Percentiles rank a stretch among this genome's conserved stretches.
Conservation (phyloP, 306 rosid genomes). For the Sicyos baderoa region DNA sequence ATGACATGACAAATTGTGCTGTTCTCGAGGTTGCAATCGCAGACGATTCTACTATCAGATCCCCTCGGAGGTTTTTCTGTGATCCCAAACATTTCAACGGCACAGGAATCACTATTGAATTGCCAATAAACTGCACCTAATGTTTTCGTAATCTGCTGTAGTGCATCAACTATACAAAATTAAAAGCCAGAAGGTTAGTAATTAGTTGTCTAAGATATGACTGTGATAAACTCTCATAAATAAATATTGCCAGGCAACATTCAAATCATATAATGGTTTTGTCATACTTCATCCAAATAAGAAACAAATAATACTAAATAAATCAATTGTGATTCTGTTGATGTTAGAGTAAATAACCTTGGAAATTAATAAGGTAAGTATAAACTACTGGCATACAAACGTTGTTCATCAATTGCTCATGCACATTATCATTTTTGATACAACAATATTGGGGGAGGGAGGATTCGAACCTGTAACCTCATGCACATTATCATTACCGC, state of each 20-base stretch:
- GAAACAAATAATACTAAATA: not conserved
- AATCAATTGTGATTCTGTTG: not conserved
- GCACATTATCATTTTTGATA: no score
- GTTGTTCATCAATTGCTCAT: not conserved
- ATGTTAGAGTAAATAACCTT: not conserved
- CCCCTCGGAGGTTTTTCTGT: constrained; percentile 32
- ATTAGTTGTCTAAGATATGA: not conserved
- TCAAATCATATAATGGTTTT: not conserved
- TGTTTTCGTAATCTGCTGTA: constrained; percentile 45
- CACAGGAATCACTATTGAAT: constrained; percentile 48
- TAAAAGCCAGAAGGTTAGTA: constrained; percentile 17
- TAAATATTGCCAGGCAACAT: not conserved
- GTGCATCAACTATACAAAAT: constrained; percentile 54
- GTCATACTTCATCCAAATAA: not conserved
- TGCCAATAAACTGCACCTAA: constrained; percentile 71
- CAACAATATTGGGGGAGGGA: no score
- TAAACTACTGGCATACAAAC: not conserved
- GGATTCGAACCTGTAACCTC: no score
- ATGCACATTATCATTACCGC: not conserved
- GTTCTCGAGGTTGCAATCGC: constrained; percentile 43
- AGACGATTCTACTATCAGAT: constrained; percentile 30
- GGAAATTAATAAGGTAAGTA: not conserved
- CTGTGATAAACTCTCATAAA: not conserved
- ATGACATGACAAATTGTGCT: constrained; percentile 51
- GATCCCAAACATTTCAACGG: constrained; percentile 46